Evolutionary conservation across 1,284 basidiomycete species (phyloP).

Genomic region (Ganoderma boninense): DNA sequence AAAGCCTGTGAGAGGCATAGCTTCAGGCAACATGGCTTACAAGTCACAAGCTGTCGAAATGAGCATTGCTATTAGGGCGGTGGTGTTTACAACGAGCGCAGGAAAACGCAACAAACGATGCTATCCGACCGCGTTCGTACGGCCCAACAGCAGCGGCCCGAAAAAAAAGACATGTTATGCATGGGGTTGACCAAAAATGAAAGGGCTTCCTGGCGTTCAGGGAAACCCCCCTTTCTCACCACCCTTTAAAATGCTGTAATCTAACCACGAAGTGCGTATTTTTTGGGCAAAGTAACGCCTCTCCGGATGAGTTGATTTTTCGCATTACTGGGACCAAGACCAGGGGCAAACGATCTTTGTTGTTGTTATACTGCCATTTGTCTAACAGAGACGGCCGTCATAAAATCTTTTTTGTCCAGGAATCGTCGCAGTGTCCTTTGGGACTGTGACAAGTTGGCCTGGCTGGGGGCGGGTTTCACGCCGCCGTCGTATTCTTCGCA

Average conservation of each 20-base stretch:
- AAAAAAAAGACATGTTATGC: not conserved
- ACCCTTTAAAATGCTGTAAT: not conserved
- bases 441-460: not conserved
- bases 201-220: not conserved
- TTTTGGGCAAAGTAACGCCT: not conserved
- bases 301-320: not conserved
- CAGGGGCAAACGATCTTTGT: not conserved
- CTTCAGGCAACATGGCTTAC: not conserved
- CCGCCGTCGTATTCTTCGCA: slow-evolving; percentile 3
- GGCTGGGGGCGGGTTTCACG: not conserved
- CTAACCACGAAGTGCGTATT: not conserved
- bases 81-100: not conserved
- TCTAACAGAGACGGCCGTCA: not conserved
- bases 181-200: not conserved
- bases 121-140: not conserved
- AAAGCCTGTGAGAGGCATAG: not conserved
- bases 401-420: not conserved
- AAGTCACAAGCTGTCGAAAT: not conserved
- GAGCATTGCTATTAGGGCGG: not conserved
- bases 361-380: not conserved
- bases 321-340: not conserved
- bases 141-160: too few relatives aligned
- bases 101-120: not conserved
- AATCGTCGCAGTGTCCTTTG: not conserved
- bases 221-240: not conserved